Base-by-base conservation (phyloP, 1,284 basidiomycete species). In the Porodaedalea pini region DNA sequence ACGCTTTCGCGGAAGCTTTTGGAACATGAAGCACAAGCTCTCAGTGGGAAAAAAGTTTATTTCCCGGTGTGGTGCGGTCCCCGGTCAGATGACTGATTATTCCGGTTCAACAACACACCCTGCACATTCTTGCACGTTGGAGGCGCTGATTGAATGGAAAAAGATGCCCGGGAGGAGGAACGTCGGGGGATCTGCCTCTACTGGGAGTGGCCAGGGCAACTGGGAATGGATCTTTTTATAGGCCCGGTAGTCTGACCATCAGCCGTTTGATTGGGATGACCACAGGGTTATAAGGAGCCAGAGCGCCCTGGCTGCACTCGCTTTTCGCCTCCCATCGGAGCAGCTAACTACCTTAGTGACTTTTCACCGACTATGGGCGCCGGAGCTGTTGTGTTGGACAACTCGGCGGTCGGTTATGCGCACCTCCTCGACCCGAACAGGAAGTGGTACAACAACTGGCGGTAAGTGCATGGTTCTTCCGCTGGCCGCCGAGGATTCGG, bases 401-500 rank as follows among this genome's bases (percentile, higher is more conserved):
- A 37, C 40, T 21, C 44, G 27, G 41, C 25, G 7, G 44, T 31
- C 2, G 59, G 59, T 25, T 61, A 57, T 34, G 41, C 25, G 2
- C 59, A 61, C 37, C 56, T 61, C 44, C 55, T 61, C 15, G 56
- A 61, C 31, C 59, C 59, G 10, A 57, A 61, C 51, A 54, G 59
- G 39, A 61, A 53, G 39, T 61, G 59, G 59, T 57, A 57, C 45
- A 61, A 54, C 31, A 61, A 61, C 48, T 32, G 48, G 51, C 53
- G 58, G 58, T 60, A 40, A 19, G 54, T 34, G 4, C 44, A 31
- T 39, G 27, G 19, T 51, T 40, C 56, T 51, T 41, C 50, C 19
- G 43, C 40, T 34, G 39, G 21, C 50, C 29, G 2, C 56, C 56
- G 49, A 51, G 43, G 21, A 51, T 57, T 51, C 11, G 51, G 45